These are phyloP conservation scores for Volvariella surrecta DNA, from an alignment of 1,284 basidiomycete species.

Conservation along the genomic window DNA sequence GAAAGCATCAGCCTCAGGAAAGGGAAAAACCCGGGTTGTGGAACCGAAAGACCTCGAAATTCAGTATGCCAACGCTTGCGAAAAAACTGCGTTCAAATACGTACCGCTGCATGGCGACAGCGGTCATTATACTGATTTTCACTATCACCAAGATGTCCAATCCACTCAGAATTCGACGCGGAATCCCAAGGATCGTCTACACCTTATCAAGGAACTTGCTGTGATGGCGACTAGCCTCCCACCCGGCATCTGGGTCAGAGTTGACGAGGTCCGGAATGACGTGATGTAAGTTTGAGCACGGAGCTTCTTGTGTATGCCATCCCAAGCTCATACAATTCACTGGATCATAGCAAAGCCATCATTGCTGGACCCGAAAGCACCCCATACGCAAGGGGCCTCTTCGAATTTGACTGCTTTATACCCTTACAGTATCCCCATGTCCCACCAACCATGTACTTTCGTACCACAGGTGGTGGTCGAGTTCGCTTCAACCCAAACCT, in stretches of 20 bases:
- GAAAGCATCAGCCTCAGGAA: conserved; percentile 5
- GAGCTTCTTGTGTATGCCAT: neutral
- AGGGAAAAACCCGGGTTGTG: conserved; percentile 26
- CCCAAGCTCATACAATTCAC: no score
- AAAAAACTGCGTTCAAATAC: conserved; percentile 38
- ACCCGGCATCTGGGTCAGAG: conserved; percentile 44
- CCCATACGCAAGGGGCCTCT: conserved; percentile 45
- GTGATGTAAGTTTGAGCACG: conserved; percentile 28
- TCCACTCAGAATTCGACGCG: conserved; percentile 31
- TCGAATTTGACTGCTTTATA: conserved; percentile 49
- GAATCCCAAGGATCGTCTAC: conserved; percentile 38
- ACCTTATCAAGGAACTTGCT: conserved; percentile 45
- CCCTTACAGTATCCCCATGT: conserved; percentile 38
- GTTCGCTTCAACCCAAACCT: conserved; percentile 50
- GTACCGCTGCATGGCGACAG: conserved; percentile 18
- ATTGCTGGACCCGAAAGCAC: conserved; percentile 48
- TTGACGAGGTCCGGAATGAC: conserved; percentile 49
- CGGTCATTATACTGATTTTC: conserved; percentile 23
- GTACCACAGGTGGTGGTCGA: conserved; percentile 40
- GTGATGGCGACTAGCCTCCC: conserved; percentile 45
- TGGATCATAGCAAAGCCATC: conserved; percentile 44
- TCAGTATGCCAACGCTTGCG: conserved; percentile 34
- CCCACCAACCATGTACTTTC: conserved; percentile 38
- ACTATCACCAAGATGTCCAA: conserved; percentile 25
- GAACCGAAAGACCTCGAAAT: conserved; percentile 25